These are phyloP conservation scores for Pilaira anomala DNA, from an alignment of 192 early-diverging fungal genomes.

Conservation along the genomic window DNA sequence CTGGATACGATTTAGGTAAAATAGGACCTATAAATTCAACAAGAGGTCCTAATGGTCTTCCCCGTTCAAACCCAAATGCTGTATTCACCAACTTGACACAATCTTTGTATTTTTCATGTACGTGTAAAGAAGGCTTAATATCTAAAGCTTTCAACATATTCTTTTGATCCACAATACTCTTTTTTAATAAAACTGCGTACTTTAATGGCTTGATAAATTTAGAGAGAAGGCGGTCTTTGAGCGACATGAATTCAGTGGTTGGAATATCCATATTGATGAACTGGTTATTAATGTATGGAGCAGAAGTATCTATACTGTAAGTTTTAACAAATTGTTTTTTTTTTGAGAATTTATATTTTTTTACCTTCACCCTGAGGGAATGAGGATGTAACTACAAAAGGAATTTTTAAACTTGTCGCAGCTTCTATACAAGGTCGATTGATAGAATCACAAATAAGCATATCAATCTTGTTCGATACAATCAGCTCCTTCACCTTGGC, in stretches of 20 bases:
- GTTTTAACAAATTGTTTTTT: not conserved
- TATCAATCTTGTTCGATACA: not conserved
- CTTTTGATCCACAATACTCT: not conserved
- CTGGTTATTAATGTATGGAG: slow-evolving; percentile 14
- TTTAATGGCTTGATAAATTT: not conserved
- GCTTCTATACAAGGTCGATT: slow-evolving; percentile 21
- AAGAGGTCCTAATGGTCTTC: slow-evolving; percentile 26
- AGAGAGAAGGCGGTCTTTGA: not conserved
- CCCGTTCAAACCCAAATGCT: slow-evolving; percentile 24
- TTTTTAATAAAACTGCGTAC: too few species aligned
- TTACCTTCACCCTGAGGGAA: slow-evolving; percentile 5
- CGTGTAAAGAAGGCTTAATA: not conserved
- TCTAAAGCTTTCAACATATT: not conserved
- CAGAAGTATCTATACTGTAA: slow-evolving; percentile 9
- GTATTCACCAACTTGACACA: slow-evolving; percentile 27
- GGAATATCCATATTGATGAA: not conserved
- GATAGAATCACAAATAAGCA: not conserved
- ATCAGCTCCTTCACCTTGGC: not conserved
- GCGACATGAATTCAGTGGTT: slow-evolving; percentile 1
- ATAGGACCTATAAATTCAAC: slow-evolving; percentile 37
- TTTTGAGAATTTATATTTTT: not conserved
- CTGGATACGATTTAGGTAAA: slow-evolving; percentile 22
- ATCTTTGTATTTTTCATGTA: not conserved
- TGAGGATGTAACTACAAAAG: slow-evolving; percentile 26
- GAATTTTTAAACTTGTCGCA: slow-evolving; percentile 8